Evolutionary conservation across 768 basidiomycete genomes (phyloP), one percentile per base, ranked within the genome.

Genomic region (Mycena amicta): DNA sequence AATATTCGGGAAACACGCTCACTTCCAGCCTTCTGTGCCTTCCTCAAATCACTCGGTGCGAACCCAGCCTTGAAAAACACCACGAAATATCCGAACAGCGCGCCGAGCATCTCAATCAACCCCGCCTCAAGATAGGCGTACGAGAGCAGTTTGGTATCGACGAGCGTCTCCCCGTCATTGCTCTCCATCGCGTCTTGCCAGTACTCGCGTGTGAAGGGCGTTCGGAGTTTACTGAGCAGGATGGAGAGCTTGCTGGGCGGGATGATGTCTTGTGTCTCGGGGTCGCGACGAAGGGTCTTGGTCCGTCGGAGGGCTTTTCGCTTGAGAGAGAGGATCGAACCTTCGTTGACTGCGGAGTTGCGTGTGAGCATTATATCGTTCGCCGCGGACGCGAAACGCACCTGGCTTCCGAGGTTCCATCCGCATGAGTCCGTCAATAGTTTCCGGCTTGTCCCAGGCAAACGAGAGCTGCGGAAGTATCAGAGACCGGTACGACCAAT

Each of bases 371-470:
- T 43, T 25, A 15, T 31, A 55, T 11, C 25, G 22, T 26, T 26
- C 27, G 16, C 12, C 27, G 3, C 20, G n/a, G 37, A 6, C 16
- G 30, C 6, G 26, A 4, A 22, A 56, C 73, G 22, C 49, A 83
- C 85, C 84, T 59, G 87, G 86, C 69, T 86, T 88, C 23, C 87
- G 82, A 13, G 87, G 87, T 25, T 70, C 73, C 77, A 88, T 75
- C 23, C 85, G 80, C 87, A 89, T 89, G 31, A 89, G 69, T 26
- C 85, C 85, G 64, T 88, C 86, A 29, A 70, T 64, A 0, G 85
- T 84, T 69, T 89, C 86, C 0, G 87, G 84, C 60, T 83, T 76
- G 68, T 89, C 87, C 87, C 87, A 89, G 0, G 87, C 87, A 57
- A 89, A 89, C 1, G 86, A 85, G 15, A 89, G 75, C 84, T 86